These are phyloP conservation scores for Colletotrichum tofieldiae DNA, from an alignment of 2,329 filamentous ascomycete species.

Conservation along the genomic window DNA sequence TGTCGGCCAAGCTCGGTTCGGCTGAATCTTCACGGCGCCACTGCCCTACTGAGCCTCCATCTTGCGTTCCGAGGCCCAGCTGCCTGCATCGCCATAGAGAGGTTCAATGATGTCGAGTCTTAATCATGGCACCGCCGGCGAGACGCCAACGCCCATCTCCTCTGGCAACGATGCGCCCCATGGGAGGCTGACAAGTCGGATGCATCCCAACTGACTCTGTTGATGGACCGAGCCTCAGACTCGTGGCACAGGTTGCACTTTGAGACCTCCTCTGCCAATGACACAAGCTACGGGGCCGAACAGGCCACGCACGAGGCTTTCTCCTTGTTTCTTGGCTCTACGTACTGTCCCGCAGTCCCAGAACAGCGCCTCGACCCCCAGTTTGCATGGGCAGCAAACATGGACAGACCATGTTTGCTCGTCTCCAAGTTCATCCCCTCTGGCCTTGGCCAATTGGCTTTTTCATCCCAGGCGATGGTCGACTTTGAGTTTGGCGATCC, in stretches of 20 bases:
- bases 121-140: constrained; percentile 6
- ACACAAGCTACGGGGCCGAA: constrained; percentile 1
- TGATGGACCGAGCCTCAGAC: not conserved
- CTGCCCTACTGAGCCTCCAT: constrained; percentile 9
- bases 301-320: not conserved
- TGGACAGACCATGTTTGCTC: constrained; percentile 17
- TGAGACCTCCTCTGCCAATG: not conserved
- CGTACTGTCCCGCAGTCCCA: not conserved
- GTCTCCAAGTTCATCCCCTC: not conserved
- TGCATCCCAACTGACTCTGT: constrained; percentile 8
- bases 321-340: not conserved
- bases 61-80: not conserved
- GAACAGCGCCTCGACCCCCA: not conserved
- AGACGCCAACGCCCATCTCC: constrained; percentile 10
- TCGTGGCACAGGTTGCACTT: not conserved
- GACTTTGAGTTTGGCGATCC: constrained; percentile 23
- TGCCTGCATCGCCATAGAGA: not conserved
- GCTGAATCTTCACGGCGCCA: not conserved
- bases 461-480: not conserved
- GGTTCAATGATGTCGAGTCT: not conserved
- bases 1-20: constrained; percentile 11
- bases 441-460: constrained; percentile 5
- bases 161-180: constrained; percentile 7
- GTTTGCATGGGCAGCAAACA: not conserved
- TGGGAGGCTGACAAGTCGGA: not conserved